Evolutionary conservation across 495 filamentous ascomycete genomes (phyloP).

Genomic region (Aspergillus funiculosus): DNA sequence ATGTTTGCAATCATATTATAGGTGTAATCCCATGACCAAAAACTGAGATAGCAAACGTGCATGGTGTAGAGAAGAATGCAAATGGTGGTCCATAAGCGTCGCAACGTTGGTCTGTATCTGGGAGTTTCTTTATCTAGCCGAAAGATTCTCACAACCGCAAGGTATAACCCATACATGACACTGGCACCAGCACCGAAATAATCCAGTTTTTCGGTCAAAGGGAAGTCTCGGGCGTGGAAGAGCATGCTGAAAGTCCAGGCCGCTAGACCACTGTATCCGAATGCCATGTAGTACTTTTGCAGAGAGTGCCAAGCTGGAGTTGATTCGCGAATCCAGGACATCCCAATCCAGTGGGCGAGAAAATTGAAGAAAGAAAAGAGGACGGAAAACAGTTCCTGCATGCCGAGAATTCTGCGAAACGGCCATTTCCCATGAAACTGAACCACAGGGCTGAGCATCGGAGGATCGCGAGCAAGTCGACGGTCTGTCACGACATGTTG

Average conservation of each 20-base stretch:
- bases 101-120: conserved; percentile 47
- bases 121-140: conserved; percentile 63
- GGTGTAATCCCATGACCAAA: conserved; percentile 86
- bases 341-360: conserved; percentile 76
- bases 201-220: conserved; percentile 83
- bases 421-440: conserved; percentile 99
- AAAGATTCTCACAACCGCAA: conserved; percentile 72
- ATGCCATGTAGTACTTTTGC: conserved; percentile 69
- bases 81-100: conserved; percentile 66
- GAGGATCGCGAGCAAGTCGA: conserved; percentile 60
- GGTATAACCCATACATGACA: conserved; percentile 87
- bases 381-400: conserved; percentile 92
- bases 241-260: conserved; percentile 85
- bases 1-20: conserved; percentile 99
- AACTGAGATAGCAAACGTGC: conserved; percentile 79
- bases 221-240: conserved; percentile 87
- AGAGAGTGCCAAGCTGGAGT: conserved; percentile 71
- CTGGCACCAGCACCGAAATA: conserved; percentile 92
- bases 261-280: conserved; percentile 74
- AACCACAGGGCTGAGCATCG: conserved; percentile 60
- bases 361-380: conserved; percentile 90
- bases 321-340: conserved; percentile 58
- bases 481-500: conserved; percentile 84
- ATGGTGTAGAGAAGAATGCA: conserved; percentile 65
- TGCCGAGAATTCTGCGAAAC: conserved; percentile 79